Conservation (phyloP, 495 filamentous ascomycete genomes). For the Penicillium pulvis region DNA sequence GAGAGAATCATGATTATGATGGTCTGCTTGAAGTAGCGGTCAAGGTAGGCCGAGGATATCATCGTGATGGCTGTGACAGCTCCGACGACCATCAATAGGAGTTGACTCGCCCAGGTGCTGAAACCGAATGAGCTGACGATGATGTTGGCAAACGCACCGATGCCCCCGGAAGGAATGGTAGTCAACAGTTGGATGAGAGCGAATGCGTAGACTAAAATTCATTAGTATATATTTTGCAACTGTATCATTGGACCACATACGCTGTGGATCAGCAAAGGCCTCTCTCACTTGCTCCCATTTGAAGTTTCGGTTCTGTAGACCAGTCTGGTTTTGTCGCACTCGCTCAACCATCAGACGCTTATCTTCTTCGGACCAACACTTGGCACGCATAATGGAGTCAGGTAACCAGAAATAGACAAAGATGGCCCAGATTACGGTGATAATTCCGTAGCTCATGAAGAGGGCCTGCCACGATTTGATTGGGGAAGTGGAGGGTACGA, state of each 20-base stretch:
- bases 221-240: conserved; percentile 24
- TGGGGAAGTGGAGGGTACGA: conserved; percentile 38
- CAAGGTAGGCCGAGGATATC: conserved; percentile 59
- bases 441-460: conserved; percentile 56
- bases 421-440: conserved; percentile 50
- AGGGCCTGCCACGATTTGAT: conserved; percentile 58
- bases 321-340: conserved; percentile 51
- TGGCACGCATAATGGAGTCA: conserved; percentile 49
- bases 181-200: conserved; percentile 58
- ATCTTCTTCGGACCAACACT: conserved; percentile 45
- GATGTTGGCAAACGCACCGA: conserved; percentile 66
- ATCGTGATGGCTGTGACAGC: conserved; percentile 68
- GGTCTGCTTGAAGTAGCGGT: conserved; percentile 62
- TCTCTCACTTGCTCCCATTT: conserved; percentile 45
- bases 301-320: conserved; percentile 52
- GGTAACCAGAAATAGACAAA: conserved; percentile 46
- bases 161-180: conserved; percentile 62
- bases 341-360: conserved; percentile 49
- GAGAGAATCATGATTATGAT: conserved; percentile 61
- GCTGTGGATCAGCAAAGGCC: conserved; percentile 22
- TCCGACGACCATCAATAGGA: conserved; percentile 65
- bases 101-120: conserved; percentile 39
- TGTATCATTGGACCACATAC: not conserved
- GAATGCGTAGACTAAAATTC: conserved; percentile 32
- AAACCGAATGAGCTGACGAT: conserved; percentile 50